Evolutionary conservation across 345 rosid genomes (phyloP).

Genomic region (Atalantia buxifolia): DNA sequence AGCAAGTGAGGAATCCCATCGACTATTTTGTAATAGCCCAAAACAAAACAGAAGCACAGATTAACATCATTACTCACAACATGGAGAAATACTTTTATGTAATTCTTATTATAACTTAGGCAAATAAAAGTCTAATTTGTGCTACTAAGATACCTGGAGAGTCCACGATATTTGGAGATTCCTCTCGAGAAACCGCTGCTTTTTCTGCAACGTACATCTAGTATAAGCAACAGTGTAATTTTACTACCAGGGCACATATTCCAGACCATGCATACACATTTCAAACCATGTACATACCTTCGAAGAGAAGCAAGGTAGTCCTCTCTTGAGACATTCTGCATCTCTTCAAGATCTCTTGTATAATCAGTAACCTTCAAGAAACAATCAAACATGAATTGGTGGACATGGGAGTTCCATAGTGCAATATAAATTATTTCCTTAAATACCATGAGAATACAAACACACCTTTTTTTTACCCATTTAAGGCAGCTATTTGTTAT

Average conservation of each 20-base stretch:
- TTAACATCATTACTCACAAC: constrained; percentile 3
- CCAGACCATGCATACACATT: constrained; percentile 6
- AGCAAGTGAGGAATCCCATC: constrained; percentile 82
- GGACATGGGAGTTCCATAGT: not conserved
- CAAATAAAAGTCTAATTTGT: not conserved
- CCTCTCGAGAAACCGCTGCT: constrained; percentile 99
- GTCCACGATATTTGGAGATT: constrained; percentile 87
- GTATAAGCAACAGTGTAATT: constrained; percentile 25
- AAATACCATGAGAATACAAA: not conserved
- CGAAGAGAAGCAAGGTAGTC: constrained; percentile 95
- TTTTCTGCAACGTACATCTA: constrained; percentile 59
- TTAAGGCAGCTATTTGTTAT: not conserved
- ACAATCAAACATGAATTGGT: constrained; percentile 1
- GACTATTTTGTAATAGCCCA: constrained; percentile 36
- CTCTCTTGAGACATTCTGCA: constrained; percentile 94
- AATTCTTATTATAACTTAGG: not conserved
- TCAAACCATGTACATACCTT: constrained; percentile 43
- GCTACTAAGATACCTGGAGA: constrained; percentile 59
- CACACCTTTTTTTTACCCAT: not conserved
- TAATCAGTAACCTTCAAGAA: constrained; percentile 78
- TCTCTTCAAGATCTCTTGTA: constrained; percentile 93
- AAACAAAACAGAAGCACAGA: constrained; percentile 9
- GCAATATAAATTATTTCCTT: not conserved
- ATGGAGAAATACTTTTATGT: not conserved
- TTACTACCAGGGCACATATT: constrained; percentile 1